A percentile compares a stretch with the other conserved stretches of the same genome.
Evolutionary conservation across 2,329 filamentous ascomycete species (phyloP).

Genomic region (Xylariaceae sp.): DNA sequence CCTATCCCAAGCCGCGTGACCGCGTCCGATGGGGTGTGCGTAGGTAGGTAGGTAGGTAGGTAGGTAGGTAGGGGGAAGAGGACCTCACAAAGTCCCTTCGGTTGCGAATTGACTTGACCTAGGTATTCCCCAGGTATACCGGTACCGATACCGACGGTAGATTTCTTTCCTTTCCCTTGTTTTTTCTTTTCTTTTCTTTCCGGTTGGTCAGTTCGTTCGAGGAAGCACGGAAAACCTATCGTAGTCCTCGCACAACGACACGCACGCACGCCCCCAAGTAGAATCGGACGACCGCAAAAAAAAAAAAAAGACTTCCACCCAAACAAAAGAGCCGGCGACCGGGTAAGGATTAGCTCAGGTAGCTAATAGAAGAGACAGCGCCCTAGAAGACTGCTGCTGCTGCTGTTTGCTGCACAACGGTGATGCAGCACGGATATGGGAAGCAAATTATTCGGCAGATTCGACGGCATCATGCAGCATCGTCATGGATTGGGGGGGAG

Average conservation of each 20-base stretch:
- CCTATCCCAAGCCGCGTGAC: background rate
- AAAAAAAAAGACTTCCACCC: too few relatives aligned
- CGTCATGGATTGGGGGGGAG: slow-evolving; percentile 7
- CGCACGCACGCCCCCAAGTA: background rate
- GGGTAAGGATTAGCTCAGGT: slow-evolving; percentile 29
- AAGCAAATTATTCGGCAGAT: slow-evolving; percentile 30
- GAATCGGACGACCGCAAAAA: slow-evolving; percentile 12
- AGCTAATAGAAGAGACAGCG: background rate
- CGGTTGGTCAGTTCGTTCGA: background rate
- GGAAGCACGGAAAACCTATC: too few relatives aligned
- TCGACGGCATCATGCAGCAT: slow-evolving; percentile 33
- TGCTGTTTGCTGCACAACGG: slow-evolving; percentile 24
- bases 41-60: too few relatives aligned
- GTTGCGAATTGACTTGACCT: background rate
- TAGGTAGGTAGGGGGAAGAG: too few relatives aligned
- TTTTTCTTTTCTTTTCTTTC: background rate
- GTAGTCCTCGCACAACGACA: too few relatives aligned
- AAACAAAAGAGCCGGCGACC: slow-evolving; percentile 13
- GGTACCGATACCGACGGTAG: background rate
- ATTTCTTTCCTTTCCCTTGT: background rate
- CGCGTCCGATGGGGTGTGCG: background rate
- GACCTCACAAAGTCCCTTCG: background rate
- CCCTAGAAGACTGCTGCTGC: slow-evolving; percentile 23
- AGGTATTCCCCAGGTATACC: background rate
- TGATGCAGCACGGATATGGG: slow-evolving; percentile 31